Conservation (phyloP, 768 basidiomycete genomes). For the Russula brevipes region DNA sequence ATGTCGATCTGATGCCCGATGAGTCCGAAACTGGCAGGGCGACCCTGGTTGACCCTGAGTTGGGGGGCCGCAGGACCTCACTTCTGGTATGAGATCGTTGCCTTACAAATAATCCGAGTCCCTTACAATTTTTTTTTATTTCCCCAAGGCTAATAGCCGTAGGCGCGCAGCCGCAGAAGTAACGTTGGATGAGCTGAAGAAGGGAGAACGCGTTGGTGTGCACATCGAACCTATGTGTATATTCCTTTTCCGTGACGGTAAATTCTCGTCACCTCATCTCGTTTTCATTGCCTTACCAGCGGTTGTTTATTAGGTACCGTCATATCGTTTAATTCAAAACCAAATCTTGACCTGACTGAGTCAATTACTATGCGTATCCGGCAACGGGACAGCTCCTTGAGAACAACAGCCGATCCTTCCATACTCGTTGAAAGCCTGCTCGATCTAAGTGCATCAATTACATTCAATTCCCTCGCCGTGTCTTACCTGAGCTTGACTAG, state of each 20-base stretch:
- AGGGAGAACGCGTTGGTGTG: conserved; percentile 55
- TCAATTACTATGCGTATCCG: conserved; percentile 56
- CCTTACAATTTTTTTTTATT: conserved; percentile 14
- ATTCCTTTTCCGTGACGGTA: conserved; percentile 63
- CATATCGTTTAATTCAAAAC: conserved; percentile 51
- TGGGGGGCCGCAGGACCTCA: conserved; percentile 19
- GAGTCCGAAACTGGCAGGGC: background rate
- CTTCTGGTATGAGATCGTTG: conserved; percentile 5
- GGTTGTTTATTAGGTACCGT: conserved; percentile 46
- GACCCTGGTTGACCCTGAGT: conserved; percentile 28
- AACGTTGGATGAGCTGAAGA: conserved; percentile 39
- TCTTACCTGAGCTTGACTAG: conserved; percentile 31
- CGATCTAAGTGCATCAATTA: conserved; percentile 41
- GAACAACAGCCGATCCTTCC: conserved; percentile 60
- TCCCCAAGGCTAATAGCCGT: conserved; percentile 36
- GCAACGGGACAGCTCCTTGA: conserved; percentile 50
- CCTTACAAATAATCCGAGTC: background rate
- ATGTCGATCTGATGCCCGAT: conserved; percentile 1
- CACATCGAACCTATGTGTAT: conserved; percentile 60
- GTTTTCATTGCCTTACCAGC: background rate
- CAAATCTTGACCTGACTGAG: conserved; percentile 44
- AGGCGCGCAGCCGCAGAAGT: conserved; percentile 27
- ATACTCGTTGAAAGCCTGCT: conserved; percentile 64
- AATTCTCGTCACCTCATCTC: conserved; percentile 20
- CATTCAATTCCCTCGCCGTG: background rate